Base-by-base conservation (phyloP, 768 basidiomycete genomes). In the Gloeopeniophorella convolvens region DNA sequence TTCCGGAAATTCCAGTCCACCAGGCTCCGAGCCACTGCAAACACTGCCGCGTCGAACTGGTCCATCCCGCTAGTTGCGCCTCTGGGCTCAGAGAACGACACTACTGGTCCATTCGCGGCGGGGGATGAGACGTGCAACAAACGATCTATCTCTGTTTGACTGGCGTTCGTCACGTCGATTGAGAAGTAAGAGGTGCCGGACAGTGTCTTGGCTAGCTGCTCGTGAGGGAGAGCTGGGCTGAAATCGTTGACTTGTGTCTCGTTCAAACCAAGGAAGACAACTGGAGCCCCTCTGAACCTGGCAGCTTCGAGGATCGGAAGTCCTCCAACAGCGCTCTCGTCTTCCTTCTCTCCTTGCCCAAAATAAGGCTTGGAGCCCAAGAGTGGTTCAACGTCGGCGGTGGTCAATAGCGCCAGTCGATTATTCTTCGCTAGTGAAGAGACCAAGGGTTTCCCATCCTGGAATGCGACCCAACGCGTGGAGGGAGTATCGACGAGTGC, bases 1-100 rank as follows among this genome's bases (percentile, higher is more conserved):
- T 94, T 95, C 46, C 92, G 73, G 42, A 72, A 73, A 64, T 96
- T 98, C 95, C 95, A 99, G 63, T 98, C 95, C 3, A 87, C 73
- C 78, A 97, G 71, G 35, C 82, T 85, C 48, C 89, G 71, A 1
- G 85, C 89, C 48, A 77, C 74, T 0, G 89, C 88, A 61, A 89
- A 89, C 0, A 97, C 67, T 0, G 78, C 83, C 1, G 85, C 89
- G 27, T 80, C 78, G 60, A 86, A 83, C 3, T 59, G 60, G 59
- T 81, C 79, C 59, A 94, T 69, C 13, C 64, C 68, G 2, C 70
- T 68, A 66, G 80, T 76, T 34, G 82, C 71, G 2, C 71, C 59
- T 43, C 89, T 66, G 3, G 89, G 74, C 48, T 91, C 88, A 15
- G 72, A 67, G 71, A 88, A 95, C n/a, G 59, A 64, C 53, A 83